Conservation (phyloP, 768 basidiomycete species). For the Tulasnella sp. region DNA sequence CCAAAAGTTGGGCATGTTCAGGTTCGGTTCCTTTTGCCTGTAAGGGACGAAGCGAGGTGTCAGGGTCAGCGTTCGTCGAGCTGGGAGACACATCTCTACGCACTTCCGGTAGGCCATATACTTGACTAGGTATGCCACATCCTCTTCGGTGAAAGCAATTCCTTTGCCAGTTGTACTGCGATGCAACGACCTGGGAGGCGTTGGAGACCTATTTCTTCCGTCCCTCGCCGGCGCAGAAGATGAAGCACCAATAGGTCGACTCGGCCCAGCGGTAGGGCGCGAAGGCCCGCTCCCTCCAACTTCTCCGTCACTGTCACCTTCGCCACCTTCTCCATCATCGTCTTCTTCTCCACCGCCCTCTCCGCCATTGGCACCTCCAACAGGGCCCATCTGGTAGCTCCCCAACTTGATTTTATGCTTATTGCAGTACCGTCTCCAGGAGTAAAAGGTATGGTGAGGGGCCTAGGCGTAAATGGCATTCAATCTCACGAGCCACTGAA, state of each 20-base stretch:
- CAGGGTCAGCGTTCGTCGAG: background rate
- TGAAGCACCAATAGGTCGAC: background rate
- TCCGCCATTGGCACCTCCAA: background rate
- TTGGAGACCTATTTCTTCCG: constrained; percentile 50
- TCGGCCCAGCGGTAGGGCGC: background rate
- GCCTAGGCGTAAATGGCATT: constrained; percentile 48
- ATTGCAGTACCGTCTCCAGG: constrained; percentile 88
- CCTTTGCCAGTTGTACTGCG: constrained; percentile 87
- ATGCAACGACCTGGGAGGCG: constrained; percentile 73
- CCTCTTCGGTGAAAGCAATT: constrained; percentile 82
- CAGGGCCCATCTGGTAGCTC: constrained; percentile 66
- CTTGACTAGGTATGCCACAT: constrained; percentile 69
- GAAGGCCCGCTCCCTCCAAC: constrained; percentile 12
- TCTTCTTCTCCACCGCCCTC: constrained; percentile 42
- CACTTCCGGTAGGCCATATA: constrained; percentile 77
- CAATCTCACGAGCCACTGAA: background rate
- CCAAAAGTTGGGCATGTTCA: constrained; percentile 74
- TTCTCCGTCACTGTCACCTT: constrained; percentile 14
- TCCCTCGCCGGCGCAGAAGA: background rate
- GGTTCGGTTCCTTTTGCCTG: constrained; percentile 34
- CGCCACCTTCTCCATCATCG: constrained; percentile 35
- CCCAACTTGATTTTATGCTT: constrained; percentile 89
- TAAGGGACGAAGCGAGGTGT: background rate
- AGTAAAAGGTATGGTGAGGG: constrained; percentile 91
- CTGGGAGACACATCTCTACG: constrained; percentile 31